Conservation (phyloP, 2,329 filamentous ascomycete genomes). For the Hymenoscyphus occultus region DNA sequence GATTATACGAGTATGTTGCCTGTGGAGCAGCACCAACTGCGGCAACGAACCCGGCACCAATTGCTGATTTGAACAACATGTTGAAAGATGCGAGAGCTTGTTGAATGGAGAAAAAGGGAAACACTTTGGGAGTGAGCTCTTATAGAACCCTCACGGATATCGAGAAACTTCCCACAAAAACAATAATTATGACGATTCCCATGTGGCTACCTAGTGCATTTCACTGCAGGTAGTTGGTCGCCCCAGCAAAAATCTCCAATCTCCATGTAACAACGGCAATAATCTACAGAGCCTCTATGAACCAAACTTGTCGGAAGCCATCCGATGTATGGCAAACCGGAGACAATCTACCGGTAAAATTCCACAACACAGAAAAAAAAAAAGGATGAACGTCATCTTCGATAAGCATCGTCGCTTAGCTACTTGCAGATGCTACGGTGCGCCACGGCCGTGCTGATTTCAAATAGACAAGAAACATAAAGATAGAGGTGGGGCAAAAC, state of each 20-base stretch:
- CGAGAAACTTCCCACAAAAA: not conserved
- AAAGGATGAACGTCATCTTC: not conserved
- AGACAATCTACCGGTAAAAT: not conserved
- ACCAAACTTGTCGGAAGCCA: not conserved
- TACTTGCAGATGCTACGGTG: not conserved
- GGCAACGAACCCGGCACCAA: constrained; percentile 25
- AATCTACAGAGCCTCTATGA: not conserved
- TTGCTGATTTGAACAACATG: constrained; percentile 24
- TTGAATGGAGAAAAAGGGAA: not conserved
- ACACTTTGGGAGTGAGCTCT: not conserved
- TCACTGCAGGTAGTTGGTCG: not conserved
- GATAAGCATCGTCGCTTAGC: not conserved
- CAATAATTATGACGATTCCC: not conserved
- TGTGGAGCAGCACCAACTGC: constrained; percentile 21
- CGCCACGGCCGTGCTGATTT: not conserved
- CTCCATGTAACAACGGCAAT: not conserved
- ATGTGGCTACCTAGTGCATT: not conserved
- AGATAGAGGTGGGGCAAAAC: not conserved
- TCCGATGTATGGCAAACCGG: not conserved
- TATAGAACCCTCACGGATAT: not conserved
- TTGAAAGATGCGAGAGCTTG: constrained; percentile 6
- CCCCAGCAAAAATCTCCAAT: not conserved
- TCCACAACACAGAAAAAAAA: not conserved
- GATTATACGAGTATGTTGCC: constrained; percentile 28
- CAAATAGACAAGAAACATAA: not conserved